phyloP scores from a whole-genome alignment of 139 green algal genomes.

The Trebouxia sp. region DNA sequence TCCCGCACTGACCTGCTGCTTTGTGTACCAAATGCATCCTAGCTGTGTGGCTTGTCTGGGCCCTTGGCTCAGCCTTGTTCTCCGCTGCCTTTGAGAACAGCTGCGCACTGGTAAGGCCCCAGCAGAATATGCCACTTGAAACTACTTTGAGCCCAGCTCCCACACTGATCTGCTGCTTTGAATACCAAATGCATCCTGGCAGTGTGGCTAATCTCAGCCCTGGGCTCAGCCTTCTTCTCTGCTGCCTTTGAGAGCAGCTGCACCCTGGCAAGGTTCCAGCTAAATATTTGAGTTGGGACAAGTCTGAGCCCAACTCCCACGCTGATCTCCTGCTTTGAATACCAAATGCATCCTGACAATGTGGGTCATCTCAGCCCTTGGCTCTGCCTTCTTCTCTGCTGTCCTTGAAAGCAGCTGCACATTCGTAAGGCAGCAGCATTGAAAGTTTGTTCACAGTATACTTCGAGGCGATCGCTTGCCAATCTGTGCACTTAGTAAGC shows the following conservation, averaged over 20 bases:
- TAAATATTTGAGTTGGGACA: neutral
- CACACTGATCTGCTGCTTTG: neutral
- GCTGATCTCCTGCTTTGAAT: neutral
- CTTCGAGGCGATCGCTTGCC: too few relatives aligned
- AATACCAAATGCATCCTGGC: slow-evolving; percentile 19
- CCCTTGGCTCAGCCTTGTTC: slow-evolving; percentile 34
- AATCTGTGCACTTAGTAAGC: too few relatives aligned
- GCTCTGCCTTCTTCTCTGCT: slow-evolving; percentile 39
- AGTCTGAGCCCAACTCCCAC: neutral
- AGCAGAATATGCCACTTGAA: neutral
- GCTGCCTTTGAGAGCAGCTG: slow-evolving; percentile 65
- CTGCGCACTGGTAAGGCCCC: slow-evolving; percentile 43
- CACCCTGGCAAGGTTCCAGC: slow-evolving; percentile 9
- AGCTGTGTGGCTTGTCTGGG: slow-evolving; percentile 29
- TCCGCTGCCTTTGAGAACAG: slow-evolving; percentile 59
- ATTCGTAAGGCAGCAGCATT: too few relatives aligned
- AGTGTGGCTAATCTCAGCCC: slow-evolving; percentile 29
- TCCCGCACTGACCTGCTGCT: neutral
- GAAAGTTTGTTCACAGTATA: too few relatives aligned
- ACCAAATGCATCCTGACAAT: slow-evolving; percentile 14
- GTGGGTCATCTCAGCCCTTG: neutral
- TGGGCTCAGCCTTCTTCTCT: slow-evolving; percentile 39
- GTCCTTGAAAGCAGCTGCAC: slow-evolving; percentile 62
- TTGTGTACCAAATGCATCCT: slow-evolving; percentile 17
- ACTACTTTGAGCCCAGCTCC: neutral